phyloP scores from a whole-genome alignment of 176 grass and related monocot genomes.

The Carex parvula region DNA sequence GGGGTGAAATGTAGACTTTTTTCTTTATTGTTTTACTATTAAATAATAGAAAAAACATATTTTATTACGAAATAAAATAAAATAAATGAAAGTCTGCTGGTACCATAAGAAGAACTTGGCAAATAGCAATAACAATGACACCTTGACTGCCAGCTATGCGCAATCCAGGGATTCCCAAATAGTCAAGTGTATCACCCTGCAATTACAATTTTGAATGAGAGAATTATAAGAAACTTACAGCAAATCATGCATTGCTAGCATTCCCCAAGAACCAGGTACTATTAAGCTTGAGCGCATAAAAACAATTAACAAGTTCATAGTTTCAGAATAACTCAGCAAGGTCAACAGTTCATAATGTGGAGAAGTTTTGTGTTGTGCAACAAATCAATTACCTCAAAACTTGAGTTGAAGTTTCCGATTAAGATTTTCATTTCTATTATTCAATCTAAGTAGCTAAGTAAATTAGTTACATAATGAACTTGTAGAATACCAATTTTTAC shows the following conservation, averaged over 20 bases:
- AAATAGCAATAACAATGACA: constrained; percentile 77
- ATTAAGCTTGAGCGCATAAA: not conserved
- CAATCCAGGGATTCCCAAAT: constrained; percentile 88
- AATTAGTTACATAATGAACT: too few species aligned
- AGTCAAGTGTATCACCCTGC: constrained; percentile 95
- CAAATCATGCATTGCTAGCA: not conserved
- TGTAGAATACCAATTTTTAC: too few species aligned
- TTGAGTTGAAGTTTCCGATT: too few species aligned
- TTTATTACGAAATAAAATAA: not conserved
- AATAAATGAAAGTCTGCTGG: not conserved
- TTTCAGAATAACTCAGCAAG: not conserved
- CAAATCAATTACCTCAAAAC: too few species aligned
- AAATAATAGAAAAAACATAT: not conserved
- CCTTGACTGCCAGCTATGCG: constrained; percentile 88
- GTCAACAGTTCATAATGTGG: not conserved
- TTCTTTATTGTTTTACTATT: not conserved
- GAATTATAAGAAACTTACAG: not conserved
- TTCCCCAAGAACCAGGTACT: not conserved
- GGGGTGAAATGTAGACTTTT: not conserved
- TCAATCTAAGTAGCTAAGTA: too few species aligned
- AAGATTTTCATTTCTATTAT: too few species aligned
- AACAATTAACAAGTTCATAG: not conserved
- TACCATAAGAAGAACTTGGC: constrained; percentile 94
- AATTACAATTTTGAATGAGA: constrained; percentile 2
- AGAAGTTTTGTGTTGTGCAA: not conserved